Evolutionary conservation across 192 early-diverging fungal genomes (phyloP).

Genomic region (Podochytrium sp.): DNA sequence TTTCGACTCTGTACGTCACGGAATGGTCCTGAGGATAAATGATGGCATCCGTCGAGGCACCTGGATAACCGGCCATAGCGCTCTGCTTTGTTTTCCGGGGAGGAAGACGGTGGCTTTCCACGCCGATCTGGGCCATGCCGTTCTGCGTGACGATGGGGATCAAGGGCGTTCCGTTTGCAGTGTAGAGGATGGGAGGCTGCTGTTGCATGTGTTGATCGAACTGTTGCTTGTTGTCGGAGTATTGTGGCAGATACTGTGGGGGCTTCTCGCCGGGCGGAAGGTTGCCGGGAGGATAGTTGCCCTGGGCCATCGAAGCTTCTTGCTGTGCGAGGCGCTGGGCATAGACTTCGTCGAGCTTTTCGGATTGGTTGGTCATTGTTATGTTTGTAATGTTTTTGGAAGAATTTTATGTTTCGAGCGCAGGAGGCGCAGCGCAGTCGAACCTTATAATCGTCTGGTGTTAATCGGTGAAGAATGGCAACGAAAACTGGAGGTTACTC

Average conservation of each 20-base stretch:
- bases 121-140: background rate
- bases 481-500: no score
- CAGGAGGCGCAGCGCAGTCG: no score
- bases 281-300: background rate
- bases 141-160: background rate
- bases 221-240: background rate
- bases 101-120: background rate
- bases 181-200: background rate
- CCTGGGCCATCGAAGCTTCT: background rate
- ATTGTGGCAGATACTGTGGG: background rate
- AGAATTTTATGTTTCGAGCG: no score
- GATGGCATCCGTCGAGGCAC: slow-evolving; percentile 20
- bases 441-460: no score
- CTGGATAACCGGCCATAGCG: slow-evolving; percentile 18
- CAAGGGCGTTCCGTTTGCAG: background rate
- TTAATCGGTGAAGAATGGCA: no score
- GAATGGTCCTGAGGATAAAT: background rate
- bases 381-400: no score
- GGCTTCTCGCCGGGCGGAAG: background rate
- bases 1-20: background rate
- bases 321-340: slow-evolving; percentile 2
- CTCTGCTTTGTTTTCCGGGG: slow-evolving; percentile 13
- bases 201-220: background rate
- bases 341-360: background rate
- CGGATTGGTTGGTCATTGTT: background rate